Percentiles rank a stretch among this genome's conserved stretches.
These are phyloP conservation scores for Nicotiana undulata DNA, from an alignment of 257 asterid genomes.

Conservation along the genomic window DNA sequence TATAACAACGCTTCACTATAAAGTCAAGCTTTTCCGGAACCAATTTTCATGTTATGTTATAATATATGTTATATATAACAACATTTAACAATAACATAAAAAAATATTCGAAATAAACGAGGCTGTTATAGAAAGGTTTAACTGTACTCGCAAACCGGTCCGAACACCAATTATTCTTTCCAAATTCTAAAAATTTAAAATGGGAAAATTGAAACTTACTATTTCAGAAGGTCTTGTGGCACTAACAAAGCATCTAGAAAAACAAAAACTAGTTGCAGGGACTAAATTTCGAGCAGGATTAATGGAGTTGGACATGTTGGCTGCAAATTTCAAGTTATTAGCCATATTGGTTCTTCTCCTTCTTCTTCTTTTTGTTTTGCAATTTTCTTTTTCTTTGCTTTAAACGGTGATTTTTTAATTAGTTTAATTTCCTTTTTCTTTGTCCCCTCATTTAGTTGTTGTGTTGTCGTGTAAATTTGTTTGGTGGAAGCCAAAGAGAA, in stretches of 20 bases:
- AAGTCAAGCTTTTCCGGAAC: too few relatives aligned
- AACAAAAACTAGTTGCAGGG: slow-evolving; percentile 13
- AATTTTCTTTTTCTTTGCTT: background rate
- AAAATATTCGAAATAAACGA: too few relatives aligned
- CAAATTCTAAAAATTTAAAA: too few relatives aligned
- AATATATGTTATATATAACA: too few relatives aligned
- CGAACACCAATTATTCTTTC: background rate
- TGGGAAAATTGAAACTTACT: slow-evolving; percentile 19
- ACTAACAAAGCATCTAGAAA: slow-evolving; percentile 37
- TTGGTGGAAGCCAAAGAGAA: background rate
- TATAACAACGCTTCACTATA: too few relatives aligned
- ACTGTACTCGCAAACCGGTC: background rate
- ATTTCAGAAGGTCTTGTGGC: slow-evolving; percentile 36
- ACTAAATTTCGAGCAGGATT: slow-evolving; percentile 5
- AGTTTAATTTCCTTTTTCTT: background rate
- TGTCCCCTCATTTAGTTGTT: background rate
- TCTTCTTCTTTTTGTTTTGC: background rate
- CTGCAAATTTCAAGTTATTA: slow-evolving; percentile 9
- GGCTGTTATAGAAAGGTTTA: too few relatives aligned
- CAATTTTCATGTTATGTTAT: too few relatives aligned
- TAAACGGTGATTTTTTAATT: background rate
- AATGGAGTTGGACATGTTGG: slow-evolving; percentile 14
- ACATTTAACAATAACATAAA: too few relatives aligned
- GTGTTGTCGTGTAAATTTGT: background rate
- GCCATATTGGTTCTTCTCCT: slow-evolving; percentile 16